Evolutionary conservation across 768 basidiomycete genomes (phyloP).

Genomic region (Artomyces pyxidatus): DNA sequence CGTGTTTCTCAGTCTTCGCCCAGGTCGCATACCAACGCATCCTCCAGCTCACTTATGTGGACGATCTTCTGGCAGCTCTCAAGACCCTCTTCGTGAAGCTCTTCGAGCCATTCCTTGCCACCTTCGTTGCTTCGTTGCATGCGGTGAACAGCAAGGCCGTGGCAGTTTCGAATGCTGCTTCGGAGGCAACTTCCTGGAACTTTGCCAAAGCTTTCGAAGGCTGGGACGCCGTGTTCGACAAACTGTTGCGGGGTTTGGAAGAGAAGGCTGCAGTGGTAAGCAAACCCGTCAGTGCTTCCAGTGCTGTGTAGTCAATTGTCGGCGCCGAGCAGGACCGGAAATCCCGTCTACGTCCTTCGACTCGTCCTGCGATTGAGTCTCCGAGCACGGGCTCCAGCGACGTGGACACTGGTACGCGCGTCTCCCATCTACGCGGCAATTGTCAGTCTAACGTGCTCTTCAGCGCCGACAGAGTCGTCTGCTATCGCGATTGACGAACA

Average conservation of each 20-base stretch:
- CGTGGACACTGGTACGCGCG: constrained; percentile 44
- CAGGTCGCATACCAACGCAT: constrained; percentile 97
- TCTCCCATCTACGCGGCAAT: background rate
- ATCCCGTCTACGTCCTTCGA: constrained; percentile 42
- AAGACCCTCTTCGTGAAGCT: constrained; percentile 82
- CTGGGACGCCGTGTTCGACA: constrained; percentile 80
- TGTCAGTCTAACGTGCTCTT: background rate
- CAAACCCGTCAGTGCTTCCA: no score
- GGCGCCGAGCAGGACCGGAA: constrained; percentile 53
- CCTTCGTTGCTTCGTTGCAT: constrained; percentile 80
- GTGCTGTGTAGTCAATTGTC: background rate
- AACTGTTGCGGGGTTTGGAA: constrained; percentile 64
- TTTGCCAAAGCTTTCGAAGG: constrained; percentile 63
- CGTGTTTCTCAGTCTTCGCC: constrained; percentile 3
- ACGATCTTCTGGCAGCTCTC: constrained; percentile 73
- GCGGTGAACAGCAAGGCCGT: constrained; percentile 41
- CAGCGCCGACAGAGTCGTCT: constrained; percentile 41
- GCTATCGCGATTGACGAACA: constrained; percentile 68
- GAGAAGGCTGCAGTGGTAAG: constrained; percentile 63
- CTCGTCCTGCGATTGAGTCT: constrained; percentile 29
- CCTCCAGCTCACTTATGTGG: constrained; percentile 88
- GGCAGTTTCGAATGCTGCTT: constrained; percentile 24
- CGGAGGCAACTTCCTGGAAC: constrained; percentile 47
- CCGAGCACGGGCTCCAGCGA: constrained; percentile 50
- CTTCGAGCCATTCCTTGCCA: constrained; percentile 75